Percentiles rank a stretch among this genome's conserved stretches.
phyloP scores from a whole-genome alignment of 805 yeast genomes.

The Starmera dryadoides region DNA sequence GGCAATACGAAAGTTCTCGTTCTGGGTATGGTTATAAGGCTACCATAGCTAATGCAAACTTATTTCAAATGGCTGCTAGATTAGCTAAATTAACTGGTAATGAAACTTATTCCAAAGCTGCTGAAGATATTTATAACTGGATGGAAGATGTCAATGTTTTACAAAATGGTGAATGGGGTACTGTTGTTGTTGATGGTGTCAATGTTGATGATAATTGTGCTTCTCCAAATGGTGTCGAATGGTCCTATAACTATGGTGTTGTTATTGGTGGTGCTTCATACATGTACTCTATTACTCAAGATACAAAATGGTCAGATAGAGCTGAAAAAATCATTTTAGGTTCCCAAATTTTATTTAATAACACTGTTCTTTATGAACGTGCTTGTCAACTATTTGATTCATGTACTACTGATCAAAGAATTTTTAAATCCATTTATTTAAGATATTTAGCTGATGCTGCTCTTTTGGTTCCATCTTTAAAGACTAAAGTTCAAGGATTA shows the following conservation, averaged over 20 bases:
- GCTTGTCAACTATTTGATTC: conserved; percentile 63
- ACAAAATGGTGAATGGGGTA: conserved; percentile 22
- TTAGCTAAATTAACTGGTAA: conserved; percentile 52
- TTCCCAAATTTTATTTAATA: conserved; percentile 27
- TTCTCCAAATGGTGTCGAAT: conserved; percentile 44
- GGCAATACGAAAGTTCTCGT: conserved; percentile 60
- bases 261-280: conserved; percentile 69
- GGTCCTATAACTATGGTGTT: conserved; percentile 84
- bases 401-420: conserved; percentile 83
- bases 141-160: conserved; percentile 41
- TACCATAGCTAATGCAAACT: conserved; percentile 56
- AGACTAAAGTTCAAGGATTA: conserved; percentile 23
- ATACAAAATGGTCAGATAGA: conserved; percentile 44
- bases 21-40: conserved; percentile 59
- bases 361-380: conserved; percentile 65
- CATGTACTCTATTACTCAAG: conserved; percentile 59
- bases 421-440: conserved; percentile 79
- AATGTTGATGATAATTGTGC: conserved; percentile 54
- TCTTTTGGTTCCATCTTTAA: conserved; percentile 51
- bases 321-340: conserved; percentile 13
- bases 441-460: conserved; percentile 72
- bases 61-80: conserved; percentile 58
- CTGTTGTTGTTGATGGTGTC: conserved; percentile 68
- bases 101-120: conserved; percentile 40
- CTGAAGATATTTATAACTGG: conserved; percentile 55